A percentile compares a stretch with the other conserved stretches of the same genome.
These are phyloP conservation scores for Kwoniella sp. DNA, from an alignment of 768 basidiomycete genomes.

Conservation along the genomic window DNA sequence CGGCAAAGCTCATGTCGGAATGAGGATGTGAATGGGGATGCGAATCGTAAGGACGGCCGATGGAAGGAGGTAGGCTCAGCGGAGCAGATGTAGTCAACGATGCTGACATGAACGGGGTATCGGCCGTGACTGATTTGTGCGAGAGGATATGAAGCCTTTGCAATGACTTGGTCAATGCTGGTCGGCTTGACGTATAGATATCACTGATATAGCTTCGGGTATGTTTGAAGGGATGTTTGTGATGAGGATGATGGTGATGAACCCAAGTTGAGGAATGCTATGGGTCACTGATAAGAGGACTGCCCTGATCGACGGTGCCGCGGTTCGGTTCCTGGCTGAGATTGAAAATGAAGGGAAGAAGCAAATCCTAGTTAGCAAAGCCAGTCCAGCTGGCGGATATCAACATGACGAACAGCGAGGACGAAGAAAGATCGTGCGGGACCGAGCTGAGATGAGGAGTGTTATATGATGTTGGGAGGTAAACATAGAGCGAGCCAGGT, in stretches of 20 bases:
- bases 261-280: too few species aligned
- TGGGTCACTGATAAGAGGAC: background rate
- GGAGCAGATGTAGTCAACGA: slow-evolving; percentile 33
- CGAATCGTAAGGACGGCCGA: slow-evolving; percentile 20
- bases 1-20: slow-evolving; percentile 24
- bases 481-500: background rate
- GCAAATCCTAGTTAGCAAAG: background rate
- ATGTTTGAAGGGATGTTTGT: background rate
- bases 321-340: background rate
- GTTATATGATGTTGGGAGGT: background rate
- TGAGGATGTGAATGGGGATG: slow-evolving; percentile 15
- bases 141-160: background rate
- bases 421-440: background rate
- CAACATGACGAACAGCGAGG: background rate
- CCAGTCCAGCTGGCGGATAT: background rate
- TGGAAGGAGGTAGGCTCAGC: slow-evolving; percentile 23
- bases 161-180: too few species aligned
- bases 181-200: too few species aligned
- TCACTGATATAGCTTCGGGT: too few species aligned
- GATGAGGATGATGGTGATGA: background rate
- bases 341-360: too few species aligned
- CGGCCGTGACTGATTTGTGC: background rate
- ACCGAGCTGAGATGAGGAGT: background rate
- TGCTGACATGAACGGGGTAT: slow-evolving; percentile 18
- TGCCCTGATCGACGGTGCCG: slow-evolving; percentile 17